These are phyloP conservation scores for Hypomontagnella submonticulosa DNA, from an alignment of 495 filamentous ascomycete genomes.

Conservation along the genomic window DNA sequence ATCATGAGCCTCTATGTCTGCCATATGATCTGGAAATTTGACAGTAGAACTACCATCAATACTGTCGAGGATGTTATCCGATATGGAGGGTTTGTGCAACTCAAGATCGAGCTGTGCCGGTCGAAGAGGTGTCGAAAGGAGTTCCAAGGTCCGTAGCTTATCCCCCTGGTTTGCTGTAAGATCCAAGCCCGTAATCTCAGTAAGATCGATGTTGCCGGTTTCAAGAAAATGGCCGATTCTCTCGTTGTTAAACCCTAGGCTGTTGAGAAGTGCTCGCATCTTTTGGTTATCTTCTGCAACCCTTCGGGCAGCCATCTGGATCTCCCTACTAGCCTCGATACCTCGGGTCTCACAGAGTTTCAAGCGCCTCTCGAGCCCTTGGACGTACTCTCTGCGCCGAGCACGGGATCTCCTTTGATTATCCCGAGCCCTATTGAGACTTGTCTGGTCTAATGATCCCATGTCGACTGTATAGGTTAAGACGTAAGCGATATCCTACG, in stretches of 20 bases:
- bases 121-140: conserved; percentile 12
- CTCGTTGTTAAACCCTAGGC: conserved; percentile 39
- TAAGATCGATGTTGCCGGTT: conserved; percentile 11
- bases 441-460: conserved; percentile 48
- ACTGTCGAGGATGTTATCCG: neutral
- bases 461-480: conserved; percentile 4
- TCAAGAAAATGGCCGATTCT: conserved; percentile 36
- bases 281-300: conserved; percentile 72
- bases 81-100: neutral
- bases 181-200: neutral
- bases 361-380: conserved; percentile 73
- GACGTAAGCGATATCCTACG: neutral
- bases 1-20: neutral
- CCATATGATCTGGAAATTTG: neutral
- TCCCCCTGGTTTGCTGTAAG: neutral
- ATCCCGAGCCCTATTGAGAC: conserved; percentile 71
- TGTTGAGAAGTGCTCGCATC: conserved; percentile 58
- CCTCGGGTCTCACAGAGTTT: conserved; percentile 68
- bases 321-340: conserved; percentile 67
- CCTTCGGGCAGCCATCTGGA: conserved; percentile 70
- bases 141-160: conserved; percentile 19
- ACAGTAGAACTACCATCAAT: neutral
- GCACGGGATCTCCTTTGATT: conserved; percentile 86
- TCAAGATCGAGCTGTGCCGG: neutral
- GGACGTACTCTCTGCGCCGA: conserved; percentile 77